A percentile compares a stretch with the other conserved stretches of the same genome.
These are phyloP conservation scores for Canna indica DNA, from an alignment of 176 grass and related monocot genomes.

Conservation along the genomic window DNA sequence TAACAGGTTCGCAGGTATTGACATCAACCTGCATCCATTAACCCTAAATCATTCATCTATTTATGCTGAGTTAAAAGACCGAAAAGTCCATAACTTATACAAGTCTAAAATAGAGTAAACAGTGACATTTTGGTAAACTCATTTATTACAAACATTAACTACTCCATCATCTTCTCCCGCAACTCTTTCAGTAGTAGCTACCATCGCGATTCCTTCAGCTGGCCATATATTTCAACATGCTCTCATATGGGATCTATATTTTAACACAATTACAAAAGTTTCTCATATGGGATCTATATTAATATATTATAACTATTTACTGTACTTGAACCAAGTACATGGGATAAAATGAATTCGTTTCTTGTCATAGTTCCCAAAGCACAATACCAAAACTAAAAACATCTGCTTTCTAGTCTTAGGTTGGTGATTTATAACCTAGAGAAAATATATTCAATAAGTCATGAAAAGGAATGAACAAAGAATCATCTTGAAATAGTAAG, in stretches of 20 bases:
- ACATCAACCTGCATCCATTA: too few species aligned
- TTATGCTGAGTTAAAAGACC: too few species aligned
- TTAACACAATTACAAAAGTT: neutral
- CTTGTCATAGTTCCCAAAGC: slow-evolving; percentile 93
- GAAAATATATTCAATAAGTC: slow-evolving; percentile 9
- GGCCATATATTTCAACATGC: too few species aligned
- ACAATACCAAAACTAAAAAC: slow-evolving; percentile 97
- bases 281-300: slow-evolving; percentile 9
- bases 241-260: slow-evolving; percentile 78
- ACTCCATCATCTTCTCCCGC: too few species aligned
- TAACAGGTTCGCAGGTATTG: too few species aligned
- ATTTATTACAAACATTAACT: too few species aligned
- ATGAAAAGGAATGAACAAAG: neutral
- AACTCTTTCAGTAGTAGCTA: too few species aligned
- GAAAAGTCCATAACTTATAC: too few species aligned
- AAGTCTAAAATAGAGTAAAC: too few species aligned
- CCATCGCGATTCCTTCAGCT: too few species aligned
- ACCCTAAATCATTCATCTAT: too few species aligned
- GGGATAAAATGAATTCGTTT: slow-evolving; percentile 26
- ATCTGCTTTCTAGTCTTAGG: slow-evolving; percentile 95
- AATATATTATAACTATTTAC: slow-evolving; percentile 1
- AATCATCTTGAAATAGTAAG: neutral
- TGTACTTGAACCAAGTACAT: neutral
- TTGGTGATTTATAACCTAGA: slow-evolving; percentile 95
- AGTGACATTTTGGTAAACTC: too few species aligned